phyloP scores from a whole-genome alignment of 805 yeast genomes.

The Scheffersomyces spartinae region DNA sequence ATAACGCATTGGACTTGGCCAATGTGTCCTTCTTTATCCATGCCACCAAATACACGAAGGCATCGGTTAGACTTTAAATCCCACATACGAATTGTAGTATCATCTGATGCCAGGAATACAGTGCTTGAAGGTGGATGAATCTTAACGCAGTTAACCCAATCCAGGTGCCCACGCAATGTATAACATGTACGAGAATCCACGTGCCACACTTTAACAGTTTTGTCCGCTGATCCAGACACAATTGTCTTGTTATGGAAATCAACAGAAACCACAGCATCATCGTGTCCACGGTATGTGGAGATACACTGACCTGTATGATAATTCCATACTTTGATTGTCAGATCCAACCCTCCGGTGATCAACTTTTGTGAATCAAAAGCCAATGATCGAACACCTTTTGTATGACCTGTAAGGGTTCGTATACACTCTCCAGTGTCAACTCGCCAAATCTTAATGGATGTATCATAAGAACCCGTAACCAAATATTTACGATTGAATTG shows the following conservation, averaged over 20 bases:
- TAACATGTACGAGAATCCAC: conserved; percentile 87
- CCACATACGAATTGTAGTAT: conserved; percentile 91
- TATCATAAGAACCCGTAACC: conserved; percentile 89
- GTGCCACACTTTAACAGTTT: conserved; percentile 91
- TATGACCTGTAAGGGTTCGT: conserved; percentile 78
- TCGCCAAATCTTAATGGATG: conserved; percentile 90
- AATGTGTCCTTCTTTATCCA: conserved; percentile 69
- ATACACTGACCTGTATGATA: conserved; percentile 90
- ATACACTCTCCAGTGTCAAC: conserved; percentile 66
- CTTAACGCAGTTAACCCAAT: conserved; percentile 85
- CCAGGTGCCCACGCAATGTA: conserved; percentile 87
- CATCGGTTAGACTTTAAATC: conserved; percentile 74
- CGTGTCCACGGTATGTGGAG: conserved; percentile 89
- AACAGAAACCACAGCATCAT: conserved; percentile 72
- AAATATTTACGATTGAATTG: conserved; percentile 68
- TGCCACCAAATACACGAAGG: conserved; percentile 66
- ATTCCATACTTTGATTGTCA: conserved; percentile 92
- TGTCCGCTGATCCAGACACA: conserved; percentile 89
- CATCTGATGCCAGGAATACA: conserved; percentile 82
- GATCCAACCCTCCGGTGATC: conserved; percentile 86
- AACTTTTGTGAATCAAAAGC: conserved; percentile 83
- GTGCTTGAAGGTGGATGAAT: conserved; percentile 71
- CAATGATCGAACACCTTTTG: conserved; percentile 74
- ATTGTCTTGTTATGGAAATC: conserved; percentile 73
- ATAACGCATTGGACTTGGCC: conserved; percentile 92